These are phyloP conservation scores for Phytophthora parvispora DNA, from an alignment of 352 stramenopile genomes.

Conservation along the genomic window DNA sequence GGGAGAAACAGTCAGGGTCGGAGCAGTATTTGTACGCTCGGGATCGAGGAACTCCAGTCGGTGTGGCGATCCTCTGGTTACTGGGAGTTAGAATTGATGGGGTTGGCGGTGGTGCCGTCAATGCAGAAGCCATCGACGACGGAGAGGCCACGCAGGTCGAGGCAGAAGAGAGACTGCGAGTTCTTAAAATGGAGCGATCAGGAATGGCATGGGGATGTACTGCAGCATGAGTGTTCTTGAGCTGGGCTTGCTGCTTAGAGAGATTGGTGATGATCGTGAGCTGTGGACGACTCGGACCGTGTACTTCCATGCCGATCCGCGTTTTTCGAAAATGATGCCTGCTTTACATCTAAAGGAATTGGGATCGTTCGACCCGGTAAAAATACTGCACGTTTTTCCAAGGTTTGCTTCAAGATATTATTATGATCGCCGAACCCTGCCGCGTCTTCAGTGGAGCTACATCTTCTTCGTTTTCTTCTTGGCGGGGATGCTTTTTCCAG, in stretches of 20 bases:
- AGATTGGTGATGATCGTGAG: conserved; percentile 32
- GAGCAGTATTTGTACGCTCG: conserved; percentile 47
- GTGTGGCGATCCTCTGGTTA: conserved; percentile 17
- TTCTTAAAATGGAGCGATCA: conserved; percentile 8
- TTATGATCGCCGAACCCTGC: conserved; percentile 9
- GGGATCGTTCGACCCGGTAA: conserved; percentile 19
- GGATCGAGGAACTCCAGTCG: conserved; percentile 6
- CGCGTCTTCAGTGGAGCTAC: conserved; percentile 17
- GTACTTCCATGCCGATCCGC: conserved; percentile 18
- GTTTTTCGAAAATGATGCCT: conserved; percentile 2
- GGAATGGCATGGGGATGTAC: conserved; percentile 4
- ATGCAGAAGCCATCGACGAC: conserved; percentile 3
- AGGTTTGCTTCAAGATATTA: conserved; percentile 17
- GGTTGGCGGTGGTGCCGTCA: conserved; percentile 9
- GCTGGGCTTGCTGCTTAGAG: conserved; percentile 15
- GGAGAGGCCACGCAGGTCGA: conserved; percentile 20
- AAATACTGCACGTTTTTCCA: conserved; percentile 28
- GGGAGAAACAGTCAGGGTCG: conserved; percentile 40
- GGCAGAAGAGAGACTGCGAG: conserved; percentile 11
- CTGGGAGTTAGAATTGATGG: conserved; percentile 3
- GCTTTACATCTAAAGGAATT: not conserved
- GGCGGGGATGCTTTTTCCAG: not conserved
- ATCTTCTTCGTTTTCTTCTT: conserved; percentile 45
- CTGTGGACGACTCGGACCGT: conserved; percentile 11
- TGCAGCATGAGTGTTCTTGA: conserved; percentile 8